A percentile compares a stretch with the other conserved stretches of the same genome.
Evolutionary conservation across 2,329 filamentous ascomycete species (phyloP).

Genomic region (Aspergillus hortae): DNA sequence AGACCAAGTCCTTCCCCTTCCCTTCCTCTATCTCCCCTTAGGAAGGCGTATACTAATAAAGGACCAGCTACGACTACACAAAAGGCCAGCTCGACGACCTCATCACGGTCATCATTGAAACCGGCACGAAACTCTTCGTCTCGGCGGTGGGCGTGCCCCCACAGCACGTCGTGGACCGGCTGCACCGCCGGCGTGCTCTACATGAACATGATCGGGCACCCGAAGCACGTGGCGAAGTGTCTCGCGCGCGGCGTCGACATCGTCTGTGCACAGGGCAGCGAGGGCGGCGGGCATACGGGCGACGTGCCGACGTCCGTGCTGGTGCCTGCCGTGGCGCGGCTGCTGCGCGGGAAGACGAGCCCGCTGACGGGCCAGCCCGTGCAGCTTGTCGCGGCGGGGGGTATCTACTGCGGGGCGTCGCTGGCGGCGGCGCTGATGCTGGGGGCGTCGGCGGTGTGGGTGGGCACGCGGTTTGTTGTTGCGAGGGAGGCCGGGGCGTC

Average conservation of each 20-base stretch:
- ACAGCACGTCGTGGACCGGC: constrained; percentile 79
- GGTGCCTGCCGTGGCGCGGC: constrained; percentile 84
- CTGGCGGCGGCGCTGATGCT: constrained; percentile 89
- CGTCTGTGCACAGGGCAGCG: constrained; percentile 97
- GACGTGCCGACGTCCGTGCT: constrained; percentile 88
- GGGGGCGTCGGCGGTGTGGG: constrained; percentile 89
- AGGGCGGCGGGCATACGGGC: constrained; percentile 94
- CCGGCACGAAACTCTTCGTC: constrained; percentile 87
- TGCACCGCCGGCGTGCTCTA: constrained; percentile 87
- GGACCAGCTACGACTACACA: constrained; percentile 90
- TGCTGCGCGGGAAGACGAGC: constrained; percentile 75
- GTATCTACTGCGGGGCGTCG: constrained; percentile 87
- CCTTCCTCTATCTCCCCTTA: background rate
- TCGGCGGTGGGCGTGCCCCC: constrained; percentile 94
- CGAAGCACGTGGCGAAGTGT: constrained; percentile 97
- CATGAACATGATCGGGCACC: constrained; percentile 99
- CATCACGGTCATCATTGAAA: constrained; percentile 87
- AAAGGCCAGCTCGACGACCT: constrained; percentile 96
- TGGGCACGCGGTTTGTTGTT: constrained; percentile 93
- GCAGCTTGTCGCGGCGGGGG: constrained; percentile 88
- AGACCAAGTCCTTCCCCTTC: constrained; percentile 69
- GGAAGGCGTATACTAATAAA: background rate
- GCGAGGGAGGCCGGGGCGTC: constrained; percentile 92
- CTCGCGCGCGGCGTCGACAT: constrained; percentile 88
- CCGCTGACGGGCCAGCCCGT: constrained; percentile 84